Percentiles rank a stretch among this genome's conserved stretches.
phyloP scores from a whole-genome alignment of 257 asterid genomes.

The Linderniella brevidens region DNA sequence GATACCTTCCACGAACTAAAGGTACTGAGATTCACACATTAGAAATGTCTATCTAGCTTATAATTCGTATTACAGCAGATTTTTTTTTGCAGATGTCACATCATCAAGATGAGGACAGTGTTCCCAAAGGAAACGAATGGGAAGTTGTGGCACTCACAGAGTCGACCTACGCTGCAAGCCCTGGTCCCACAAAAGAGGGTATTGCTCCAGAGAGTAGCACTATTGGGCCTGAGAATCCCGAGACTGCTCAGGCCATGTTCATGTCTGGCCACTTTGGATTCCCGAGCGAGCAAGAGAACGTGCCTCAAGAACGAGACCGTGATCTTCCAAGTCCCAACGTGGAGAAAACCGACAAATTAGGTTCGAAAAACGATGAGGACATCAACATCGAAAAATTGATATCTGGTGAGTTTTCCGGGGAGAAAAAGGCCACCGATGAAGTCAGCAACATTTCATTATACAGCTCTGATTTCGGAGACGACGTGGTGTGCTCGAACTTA shows the following conservation, averaged over 20 bases:
- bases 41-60: neutral
- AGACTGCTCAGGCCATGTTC: constrained; percentile 21
- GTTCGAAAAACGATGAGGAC: constrained; percentile 18
- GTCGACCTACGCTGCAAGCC: constrained; percentile 45
- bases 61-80: too few relatives aligned
- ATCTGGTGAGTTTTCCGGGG: constrained; percentile 15
- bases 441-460: constrained; percentile 15
- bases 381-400: constrained; percentile 22
- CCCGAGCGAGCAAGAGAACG: constrained; percentile 22
- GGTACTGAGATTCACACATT: too few relatives aligned
- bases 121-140: constrained; percentile 41
- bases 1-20: too few relatives aligned
- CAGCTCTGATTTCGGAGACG: constrained; percentile 14
- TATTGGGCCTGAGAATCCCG: constrained; percentile 11
- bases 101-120: constrained; percentile 17
- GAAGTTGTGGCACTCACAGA: constrained; percentile 45
- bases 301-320: constrained; percentile 14
- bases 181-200: constrained; percentile 17
- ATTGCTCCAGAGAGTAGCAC: constrained; percentile 10
- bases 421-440: constrained; percentile 22
- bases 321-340: constrained; percentile 1
- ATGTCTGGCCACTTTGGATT: constrained; percentile 34
- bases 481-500: constrained; percentile 18
- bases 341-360: constrained; percentile 20
- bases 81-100: constrained; percentile 23